Evolutionary conservation across 2,329 filamentous ascomycete genomes (phyloP), one percentile per base, ranked within the genome.

Genomic region (Dactylonectria macrodidyma): DNA sequence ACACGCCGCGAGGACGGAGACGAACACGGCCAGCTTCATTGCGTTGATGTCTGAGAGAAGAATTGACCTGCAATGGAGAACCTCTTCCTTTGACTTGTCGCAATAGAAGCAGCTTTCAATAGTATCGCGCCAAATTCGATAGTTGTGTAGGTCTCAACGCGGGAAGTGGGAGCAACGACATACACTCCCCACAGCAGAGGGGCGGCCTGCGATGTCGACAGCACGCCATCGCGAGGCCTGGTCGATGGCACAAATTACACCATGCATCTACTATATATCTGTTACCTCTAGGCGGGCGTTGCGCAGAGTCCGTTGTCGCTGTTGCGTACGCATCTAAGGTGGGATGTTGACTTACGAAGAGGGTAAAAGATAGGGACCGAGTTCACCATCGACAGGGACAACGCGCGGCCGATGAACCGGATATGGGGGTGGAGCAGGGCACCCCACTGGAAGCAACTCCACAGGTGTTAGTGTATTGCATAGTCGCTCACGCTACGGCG

Each of bases 381-480:
- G 26, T 59, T 41, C 33, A 54, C 48, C 48, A 65, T 50, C 36
- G 47, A 30, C 30, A 50, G 22, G 48, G 44, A 51, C 19, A 62
- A 66, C 63, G 63, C 63, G 63, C 47, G 63, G 58, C 63, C 36
- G 52, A 50, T 44, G 47, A 19, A 30, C 41, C 41, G 24, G 54
- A 58, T 46, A 58, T 24, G 7, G 46, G 60, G 24, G 34, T 54
- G 48, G 58, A 9, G 56, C 14, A 26, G 44, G 16, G 36, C 5
- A 47, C 50, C 55, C 60, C 65, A 34, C 34, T 12, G 10, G 6
- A 24, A 24, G 16, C 22, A 22, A 9, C 9, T n/a, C 12, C 10
- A 19, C 3, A 6, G 12, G 14, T 70, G 73, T 71, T 75, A 75
- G 69, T 69, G 41, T 2, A 1, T 71, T 55, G 73, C 3, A 51